These are phyloP conservation scores for Nemania abortiva DNA, from an alignment of 2,329 filamentous ascomycete genomes.

Conservation along the genomic window DNA sequence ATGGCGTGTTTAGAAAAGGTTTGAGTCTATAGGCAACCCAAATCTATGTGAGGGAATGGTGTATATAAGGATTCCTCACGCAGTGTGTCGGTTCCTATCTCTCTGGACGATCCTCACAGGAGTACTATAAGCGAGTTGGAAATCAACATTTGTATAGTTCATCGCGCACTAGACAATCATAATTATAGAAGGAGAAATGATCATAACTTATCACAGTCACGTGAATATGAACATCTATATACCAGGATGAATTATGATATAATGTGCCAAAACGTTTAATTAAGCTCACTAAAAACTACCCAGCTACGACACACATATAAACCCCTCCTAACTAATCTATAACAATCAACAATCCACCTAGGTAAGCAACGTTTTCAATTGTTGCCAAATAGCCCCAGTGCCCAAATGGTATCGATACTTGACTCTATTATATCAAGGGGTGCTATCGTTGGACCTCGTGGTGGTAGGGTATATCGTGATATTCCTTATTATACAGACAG, in stretches of 20 bases:
- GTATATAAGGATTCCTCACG: neutral
- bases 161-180: neutral
- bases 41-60: neutral
- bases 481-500: neutral
- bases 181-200: neutral
- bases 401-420: conserved; percentile 36
- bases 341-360: conserved; percentile 24
- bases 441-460: neutral
- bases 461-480: neutral
- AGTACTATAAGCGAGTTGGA: neutral
- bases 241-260: conserved; percentile 24
- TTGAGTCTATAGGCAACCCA: neutral
- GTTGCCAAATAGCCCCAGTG: neutral
- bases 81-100: neutral
- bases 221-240: neutral
- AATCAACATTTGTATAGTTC: neutral
- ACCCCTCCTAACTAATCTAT: conserved; percentile 15
- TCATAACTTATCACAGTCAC: neutral
- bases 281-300: conserved; percentile 22
- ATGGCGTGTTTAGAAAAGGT: neutral
- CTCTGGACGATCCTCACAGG: neutral
- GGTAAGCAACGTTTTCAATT: conserved; percentile 8
- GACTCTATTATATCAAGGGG: conserved; percentile 13
- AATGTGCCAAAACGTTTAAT: conserved; percentile 25
- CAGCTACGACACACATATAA: conserved; percentile 30